phyloP scores from a whole-genome alignment of 495 filamentous ascomycete genomes.

The Penicillium cosmopolitanum region DNA sequence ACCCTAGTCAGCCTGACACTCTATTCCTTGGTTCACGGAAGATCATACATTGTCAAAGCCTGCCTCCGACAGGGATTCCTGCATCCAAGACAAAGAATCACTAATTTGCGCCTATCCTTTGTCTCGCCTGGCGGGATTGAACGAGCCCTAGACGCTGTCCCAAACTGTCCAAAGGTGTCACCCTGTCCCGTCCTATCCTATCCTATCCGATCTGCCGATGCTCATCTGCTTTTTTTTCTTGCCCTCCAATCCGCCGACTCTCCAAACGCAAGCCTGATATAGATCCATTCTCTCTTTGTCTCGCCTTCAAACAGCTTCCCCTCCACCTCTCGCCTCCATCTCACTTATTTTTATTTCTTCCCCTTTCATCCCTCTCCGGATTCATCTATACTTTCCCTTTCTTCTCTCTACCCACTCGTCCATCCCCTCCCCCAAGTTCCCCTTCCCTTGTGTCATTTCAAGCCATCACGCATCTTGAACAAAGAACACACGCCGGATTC shows the following conservation, averaged over 20 bases:
- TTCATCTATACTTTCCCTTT: constrained; percentile 6
- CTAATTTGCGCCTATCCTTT: constrained; percentile 3
- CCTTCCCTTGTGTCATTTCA: constrained; percentile 11
- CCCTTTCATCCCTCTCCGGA: constrained; percentile 15
- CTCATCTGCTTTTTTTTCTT: neutral
- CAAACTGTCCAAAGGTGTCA: neutral
- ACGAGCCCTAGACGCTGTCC: neutral
- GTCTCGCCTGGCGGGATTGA: neutral
- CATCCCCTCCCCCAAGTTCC: constrained; percentile 1
- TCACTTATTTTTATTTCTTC: constrained; percentile 15
- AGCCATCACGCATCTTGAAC: constrained; percentile 7
- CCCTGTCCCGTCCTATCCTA: neutral
- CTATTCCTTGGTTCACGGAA: neutral
- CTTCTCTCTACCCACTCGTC: constrained; percentile 15
- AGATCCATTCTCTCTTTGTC: constrained; percentile 4
- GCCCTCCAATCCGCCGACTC: neutral
- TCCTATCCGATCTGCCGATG: neutral
- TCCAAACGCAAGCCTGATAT: neutral
- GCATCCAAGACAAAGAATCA: constrained; percentile 5
- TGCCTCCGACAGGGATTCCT: constrained; percentile 5
- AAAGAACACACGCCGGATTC: neutral
- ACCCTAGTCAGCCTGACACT: neutral
- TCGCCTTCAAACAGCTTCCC: constrained; percentile 11
- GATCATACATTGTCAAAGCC: constrained; percentile 3
- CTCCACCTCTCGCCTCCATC: constrained; percentile 18